These are phyloP conservation scores for Dothistroma septosporum DNA, from an alignment of 2,329 filamentous ascomycete genomes.

Conservation along the genomic window DNA sequence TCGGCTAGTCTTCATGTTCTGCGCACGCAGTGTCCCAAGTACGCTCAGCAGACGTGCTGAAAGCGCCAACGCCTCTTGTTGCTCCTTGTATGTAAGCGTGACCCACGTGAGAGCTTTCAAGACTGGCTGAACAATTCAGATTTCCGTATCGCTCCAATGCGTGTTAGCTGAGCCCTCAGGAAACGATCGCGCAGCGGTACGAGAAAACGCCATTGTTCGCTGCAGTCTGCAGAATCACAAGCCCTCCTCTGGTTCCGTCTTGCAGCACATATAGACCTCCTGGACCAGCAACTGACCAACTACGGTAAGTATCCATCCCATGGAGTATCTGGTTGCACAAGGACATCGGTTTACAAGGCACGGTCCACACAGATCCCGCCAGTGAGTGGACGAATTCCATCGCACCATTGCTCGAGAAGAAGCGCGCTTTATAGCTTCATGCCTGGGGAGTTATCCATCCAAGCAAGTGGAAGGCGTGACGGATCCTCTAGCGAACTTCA, in stretches of 20 bases:
- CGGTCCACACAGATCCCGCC: constrained; percentile 25
- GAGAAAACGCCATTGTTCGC: background rate
- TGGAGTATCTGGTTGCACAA: constrained; percentile 52
- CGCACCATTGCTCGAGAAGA: constrained; percentile 53
- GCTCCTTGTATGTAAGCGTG: background rate
- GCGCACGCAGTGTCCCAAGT: background rate
- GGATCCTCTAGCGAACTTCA: constrained; percentile 36
- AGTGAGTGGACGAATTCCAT: constrained; percentile 47
- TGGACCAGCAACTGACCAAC: constrained; percentile 47
- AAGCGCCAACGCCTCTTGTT: background rate
- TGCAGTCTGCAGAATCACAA: background rate
- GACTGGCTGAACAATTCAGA: background rate
- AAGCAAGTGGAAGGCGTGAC: constrained; percentile 43
- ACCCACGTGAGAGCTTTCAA: background rate
- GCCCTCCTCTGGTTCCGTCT: background rate
- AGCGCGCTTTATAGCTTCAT: constrained; percentile 51
- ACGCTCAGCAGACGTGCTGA: background rate
- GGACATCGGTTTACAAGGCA: constrained; percentile 35
- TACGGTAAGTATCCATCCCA: constrained; percentile 50
- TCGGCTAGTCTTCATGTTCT: background rate
- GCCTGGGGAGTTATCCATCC: constrained; percentile 49
- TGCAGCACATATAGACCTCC: constrained; percentile 40
- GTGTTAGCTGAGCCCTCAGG: background rate
- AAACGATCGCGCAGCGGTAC: background rate
- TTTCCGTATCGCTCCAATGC: background rate